phyloP scores from a whole-genome alignment of 2,329 filamentous ascomycete species.

The Leptodontidium sp. region DNA sequence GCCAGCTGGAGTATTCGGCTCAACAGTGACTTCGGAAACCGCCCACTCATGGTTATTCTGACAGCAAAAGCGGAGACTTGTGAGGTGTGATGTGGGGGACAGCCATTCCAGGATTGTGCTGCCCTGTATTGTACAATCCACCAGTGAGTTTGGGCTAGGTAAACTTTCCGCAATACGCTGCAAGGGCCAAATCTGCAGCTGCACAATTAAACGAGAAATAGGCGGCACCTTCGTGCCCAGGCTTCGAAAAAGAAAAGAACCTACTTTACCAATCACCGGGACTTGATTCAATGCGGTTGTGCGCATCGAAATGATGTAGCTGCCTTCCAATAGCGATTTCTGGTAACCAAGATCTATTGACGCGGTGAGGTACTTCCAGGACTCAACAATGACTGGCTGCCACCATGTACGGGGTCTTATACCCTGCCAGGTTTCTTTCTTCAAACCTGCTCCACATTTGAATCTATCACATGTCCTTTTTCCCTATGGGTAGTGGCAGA shows the following conservation, averaged over 20 bases:
- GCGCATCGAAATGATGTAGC: neutral
- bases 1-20: neutral
- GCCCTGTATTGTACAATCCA: too few species aligned
- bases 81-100: neutral
- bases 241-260: neutral
- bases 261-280: neutral
- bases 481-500: neutral
- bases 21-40: neutral
- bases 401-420: neutral
- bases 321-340: neutral
- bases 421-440: neutral
- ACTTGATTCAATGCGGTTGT: neutral
- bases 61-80: constrained; percentile 1
- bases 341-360: neutral
- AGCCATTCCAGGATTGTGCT: neutral
- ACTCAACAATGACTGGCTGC: neutral
- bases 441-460: neutral
- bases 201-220: too few species aligned
- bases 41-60: neutral
- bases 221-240: neutral
- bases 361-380: neutral
- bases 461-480: neutral
- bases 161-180: too few species aligned
- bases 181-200: neutral
- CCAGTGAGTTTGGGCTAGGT: neutral